Evolutionary conservation across 176 grass and related monocot genomes (phyloP).

Genomic region (Cenchrus americanus): DNA sequence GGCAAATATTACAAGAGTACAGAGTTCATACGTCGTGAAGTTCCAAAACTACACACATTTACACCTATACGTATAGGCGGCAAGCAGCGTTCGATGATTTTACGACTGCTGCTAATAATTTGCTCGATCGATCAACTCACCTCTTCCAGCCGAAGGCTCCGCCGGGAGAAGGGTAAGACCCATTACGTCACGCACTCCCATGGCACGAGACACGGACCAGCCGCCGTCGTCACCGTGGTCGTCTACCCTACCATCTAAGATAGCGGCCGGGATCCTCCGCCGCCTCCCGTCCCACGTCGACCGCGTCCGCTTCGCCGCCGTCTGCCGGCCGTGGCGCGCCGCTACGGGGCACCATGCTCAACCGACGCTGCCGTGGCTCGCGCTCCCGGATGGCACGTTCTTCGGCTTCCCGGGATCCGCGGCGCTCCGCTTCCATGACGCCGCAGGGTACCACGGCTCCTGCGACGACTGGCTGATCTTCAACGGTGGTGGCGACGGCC

Average conservation of each 20-base stretch:
- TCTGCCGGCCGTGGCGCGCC: neutral
- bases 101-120: no score
- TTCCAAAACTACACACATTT: no score
- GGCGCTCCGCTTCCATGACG: neutral
- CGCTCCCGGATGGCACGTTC: neutral
- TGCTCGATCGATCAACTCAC: no score
- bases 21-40: no score
- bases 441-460: neutral
- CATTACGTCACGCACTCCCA: neutral
- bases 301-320: slow-evolving; percentile 24
- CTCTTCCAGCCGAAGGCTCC: no score
- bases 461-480: slow-evolving; percentile 2
- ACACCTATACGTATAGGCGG: no score
- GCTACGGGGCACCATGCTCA: accelerated
- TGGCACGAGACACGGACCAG: neutral
- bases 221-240: neutral
- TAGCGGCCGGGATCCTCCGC: neutral
- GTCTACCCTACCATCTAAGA: neutral
- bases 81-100: no score
- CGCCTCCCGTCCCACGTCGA: neutral
- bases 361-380: slow-evolving; percentile 10
- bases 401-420: neutral
- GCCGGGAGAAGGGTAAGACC: no score
- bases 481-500: neutral
- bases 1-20: no score